A percentile compares a stretch with the other conserved stretches of the same genome.
Evolutionary conservation across 2,329 filamentous ascomycete genomes (phyloP).

Genomic region (Juglanconis sp.): DNA sequence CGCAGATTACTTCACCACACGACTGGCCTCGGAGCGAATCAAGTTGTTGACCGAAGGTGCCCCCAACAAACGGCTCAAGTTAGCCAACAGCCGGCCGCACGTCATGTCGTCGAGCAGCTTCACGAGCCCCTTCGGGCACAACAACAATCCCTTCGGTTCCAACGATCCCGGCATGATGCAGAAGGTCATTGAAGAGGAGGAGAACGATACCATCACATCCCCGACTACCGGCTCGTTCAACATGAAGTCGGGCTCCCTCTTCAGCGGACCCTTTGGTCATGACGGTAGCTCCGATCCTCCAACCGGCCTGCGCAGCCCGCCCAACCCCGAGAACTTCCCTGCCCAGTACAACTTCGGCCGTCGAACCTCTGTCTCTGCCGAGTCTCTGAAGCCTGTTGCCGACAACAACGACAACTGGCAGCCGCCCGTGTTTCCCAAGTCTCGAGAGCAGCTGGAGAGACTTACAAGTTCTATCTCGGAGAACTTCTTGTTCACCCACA

Average conservation of each 20-base stretch:
- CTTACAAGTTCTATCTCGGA: conserved; percentile 77
- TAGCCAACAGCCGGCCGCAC: conserved; percentile 10
- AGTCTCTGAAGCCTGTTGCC: conserved; percentile 86
- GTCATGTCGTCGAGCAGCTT: conserved; percentile 69
- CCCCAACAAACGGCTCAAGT: conserved; percentile 17
- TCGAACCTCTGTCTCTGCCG: conserved; percentile 92
- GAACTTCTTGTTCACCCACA: conserved; percentile 91
- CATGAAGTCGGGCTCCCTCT: conserved; percentile 37
- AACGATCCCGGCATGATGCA: conserved; percentile 43
- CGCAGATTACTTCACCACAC: conserved; percentile 64
- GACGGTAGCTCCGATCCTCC: conserved; percentile 44
- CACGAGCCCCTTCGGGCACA: conserved; percentile 66
- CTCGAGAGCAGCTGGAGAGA: conserved; percentile 73
- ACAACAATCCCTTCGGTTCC: conserved; percentile 71
- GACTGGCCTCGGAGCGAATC: conserved; percentile 62
- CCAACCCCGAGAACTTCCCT: conserved; percentile 70
- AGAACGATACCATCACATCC: conserved; percentile 71
- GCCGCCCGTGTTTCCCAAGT: conserved; percentile 81
- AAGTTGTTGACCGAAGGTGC: conserved; percentile 44
- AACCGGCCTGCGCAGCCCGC: conserved; percentile 43
- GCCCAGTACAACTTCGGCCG: conserved; percentile 91
- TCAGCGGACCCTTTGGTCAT: conserved; percentile 54
- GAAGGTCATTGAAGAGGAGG: conserved; percentile 76
- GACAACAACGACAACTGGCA: conserved; percentile 86
- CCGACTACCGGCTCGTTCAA: conserved; percentile 65